Evolutionary conservation across 768 basidiomycete genomes (phyloP).

Genomic region (Kwoniella botswanensis): DNA sequence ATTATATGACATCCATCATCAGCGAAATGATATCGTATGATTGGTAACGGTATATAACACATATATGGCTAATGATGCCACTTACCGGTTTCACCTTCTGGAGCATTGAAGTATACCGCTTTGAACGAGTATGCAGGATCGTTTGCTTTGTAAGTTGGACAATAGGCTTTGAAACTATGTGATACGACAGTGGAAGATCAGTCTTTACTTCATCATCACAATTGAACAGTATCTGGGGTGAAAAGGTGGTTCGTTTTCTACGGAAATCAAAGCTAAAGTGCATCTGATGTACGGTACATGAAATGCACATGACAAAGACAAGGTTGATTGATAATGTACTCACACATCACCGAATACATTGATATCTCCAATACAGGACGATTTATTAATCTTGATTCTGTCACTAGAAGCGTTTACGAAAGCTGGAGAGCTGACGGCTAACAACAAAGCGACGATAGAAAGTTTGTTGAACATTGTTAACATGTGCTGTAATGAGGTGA

Average conservation of each 20-base stretch:
- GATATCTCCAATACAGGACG: not conserved
- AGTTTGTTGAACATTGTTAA: conserved; percentile 2
- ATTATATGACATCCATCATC: not conserved
- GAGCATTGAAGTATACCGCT: not conserved
- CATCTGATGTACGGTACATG: not conserved
- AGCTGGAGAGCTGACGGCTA: not conserved
- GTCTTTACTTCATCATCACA: too few relatives aligned
- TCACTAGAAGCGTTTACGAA: not conserved
- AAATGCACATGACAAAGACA: not conserved
- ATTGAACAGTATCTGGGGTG: too few relatives aligned
- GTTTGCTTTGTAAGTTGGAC: not conserved
- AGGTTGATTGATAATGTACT: not conserved
- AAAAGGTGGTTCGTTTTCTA: too few relatives aligned
- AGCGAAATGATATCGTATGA: not conserved
- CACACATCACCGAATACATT: not conserved
- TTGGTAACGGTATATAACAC: not conserved
- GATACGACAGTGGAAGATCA: too few relatives aligned
- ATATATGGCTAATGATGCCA: not conserved
- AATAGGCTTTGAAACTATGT: not conserved
- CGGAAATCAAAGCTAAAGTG: not conserved
- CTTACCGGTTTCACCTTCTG: not conserved
- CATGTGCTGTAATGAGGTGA: too few relatives aligned
- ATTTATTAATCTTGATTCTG: not conserved
- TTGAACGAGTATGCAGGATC: not conserved
- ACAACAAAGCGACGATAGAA: not conserved